Evolutionary conservation across 345 rosid species (phyloP), one percentile per base, ranked within the genome.

Genomic region (Corchorus capsularis): DNA sequence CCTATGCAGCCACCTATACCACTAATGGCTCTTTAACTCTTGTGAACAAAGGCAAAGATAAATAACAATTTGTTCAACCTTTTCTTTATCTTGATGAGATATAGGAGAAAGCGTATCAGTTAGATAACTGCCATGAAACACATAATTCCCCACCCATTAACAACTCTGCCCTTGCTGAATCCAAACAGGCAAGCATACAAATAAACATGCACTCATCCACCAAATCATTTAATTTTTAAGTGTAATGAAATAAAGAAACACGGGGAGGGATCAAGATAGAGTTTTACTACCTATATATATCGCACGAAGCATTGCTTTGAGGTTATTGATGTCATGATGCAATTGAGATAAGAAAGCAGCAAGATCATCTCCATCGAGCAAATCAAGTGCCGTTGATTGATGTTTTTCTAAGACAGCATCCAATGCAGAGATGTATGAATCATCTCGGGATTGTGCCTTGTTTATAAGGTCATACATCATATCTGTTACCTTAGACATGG

Each of bases 401-500:
- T 96, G 99, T 82, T 92, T 96, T 60, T 96, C 98, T 6, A 87
- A 81, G 50, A 96, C 87, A 76, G 86, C 89, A 78, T 94, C 99
- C 59, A 87, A 59, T 1, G 97, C 97, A 76, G 94, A 84, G 17
- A 88, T 27, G 73, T 90, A 96, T 39, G 98, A 89, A 75, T 88
- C 98, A 81, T 92, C 97, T 50, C 97, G 88, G 14, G 91, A 84
- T 69, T 92, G 94, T 54, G 99, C 99, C 91, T 86, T 92, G 82
- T 80, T 41, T 46, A 96, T 84, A 75, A 96, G 92, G 76, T 92
- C 97, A 78, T 92, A 96, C 96, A 96, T 96, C 98, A 96, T 92
- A 83, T 96, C 99, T 1, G 99, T 96, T 76, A 96, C 99, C 83
- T 94, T 94, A 4, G 99, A 92, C 99, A 96, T 91, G 6, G 99